These are phyloP conservation scores for Paecilomyces dactylethromorphus DNA, from an alignment of 2,329 filamentous ascomycete genomes.

Conservation along the genomic window DNA sequence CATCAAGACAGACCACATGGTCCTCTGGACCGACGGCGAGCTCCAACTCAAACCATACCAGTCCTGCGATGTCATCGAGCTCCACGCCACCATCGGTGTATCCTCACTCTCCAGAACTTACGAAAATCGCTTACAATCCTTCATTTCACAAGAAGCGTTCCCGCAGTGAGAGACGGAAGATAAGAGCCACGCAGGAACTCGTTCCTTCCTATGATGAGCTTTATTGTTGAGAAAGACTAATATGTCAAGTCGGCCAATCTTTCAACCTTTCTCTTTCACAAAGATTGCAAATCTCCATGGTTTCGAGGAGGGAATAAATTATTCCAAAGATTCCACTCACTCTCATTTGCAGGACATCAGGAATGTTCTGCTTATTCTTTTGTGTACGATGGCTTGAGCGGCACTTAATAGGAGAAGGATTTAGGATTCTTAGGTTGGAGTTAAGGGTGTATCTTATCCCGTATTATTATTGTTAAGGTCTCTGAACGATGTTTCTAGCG, in stretches of 20 bases:
- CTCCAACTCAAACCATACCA: background rate
- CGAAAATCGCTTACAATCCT: slow-evolving; percentile 7
- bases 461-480: background rate
- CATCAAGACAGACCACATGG: background rate
- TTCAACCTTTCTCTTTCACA: slow-evolving; percentile 1
- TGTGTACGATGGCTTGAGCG: background rate
- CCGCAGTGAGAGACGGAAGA: slow-evolving; percentile 15
- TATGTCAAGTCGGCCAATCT: background rate
- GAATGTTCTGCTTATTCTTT: background rate
- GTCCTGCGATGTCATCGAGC: background rate
- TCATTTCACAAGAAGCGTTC: slow-evolving; percentile 13
- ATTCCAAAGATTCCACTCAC: background rate
- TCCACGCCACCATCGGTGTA: background rate
- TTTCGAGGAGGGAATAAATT: no score
- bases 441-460: no score
- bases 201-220: slow-evolving; percentile 35
- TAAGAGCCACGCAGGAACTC: slow-evolving; percentile 17
- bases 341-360: background rate
- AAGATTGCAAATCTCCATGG: background rate
- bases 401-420: background rate
- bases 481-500: background rate
- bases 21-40: background rate
- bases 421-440: background rate
- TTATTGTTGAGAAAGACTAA: slow-evolving; percentile 20
- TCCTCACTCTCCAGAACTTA: slow-evolving; percentile 1